phyloP scores from a whole-genome alignment of 2,329 filamentous ascomycete genomes.

The Endothia cerciana region DNA sequence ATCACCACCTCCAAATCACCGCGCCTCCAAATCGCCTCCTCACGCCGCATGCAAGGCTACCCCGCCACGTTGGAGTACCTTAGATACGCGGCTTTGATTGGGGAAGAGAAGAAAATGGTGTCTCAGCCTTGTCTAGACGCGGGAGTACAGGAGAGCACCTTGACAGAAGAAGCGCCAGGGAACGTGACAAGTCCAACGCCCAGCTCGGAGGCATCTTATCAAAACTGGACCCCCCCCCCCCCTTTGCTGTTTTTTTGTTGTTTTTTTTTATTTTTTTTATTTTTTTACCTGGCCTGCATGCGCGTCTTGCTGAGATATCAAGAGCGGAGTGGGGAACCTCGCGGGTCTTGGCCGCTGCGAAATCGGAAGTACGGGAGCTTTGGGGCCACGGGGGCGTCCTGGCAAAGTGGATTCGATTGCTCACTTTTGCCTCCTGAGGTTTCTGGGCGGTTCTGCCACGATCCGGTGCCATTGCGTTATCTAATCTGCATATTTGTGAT shows the following conservation, averaged over 20 bases:
- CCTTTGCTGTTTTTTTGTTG: too few species aligned
- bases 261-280: not conserved
- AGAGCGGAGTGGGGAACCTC: not conserved
- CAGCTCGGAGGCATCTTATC: not conserved
- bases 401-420: slow-evolving; percentile 6
- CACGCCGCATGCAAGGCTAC: slow-evolving; percentile 4
- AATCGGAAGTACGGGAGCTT: not conserved
- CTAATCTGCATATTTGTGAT: not conserved
- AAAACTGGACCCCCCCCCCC: not conserved
- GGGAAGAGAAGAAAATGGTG: not conserved
- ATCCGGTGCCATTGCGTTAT: slow-evolving; percentile 2
- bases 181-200: not conserved
- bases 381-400: not conserved
- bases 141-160: not conserved
- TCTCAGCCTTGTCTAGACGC: slow-evolving; percentile 1
- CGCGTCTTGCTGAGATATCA: not conserved
- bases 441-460: not conserved
- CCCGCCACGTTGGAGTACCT: not conserved
- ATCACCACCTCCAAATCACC: not conserved
- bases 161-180: too few species aligned
- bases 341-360: not conserved
- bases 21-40: not conserved
- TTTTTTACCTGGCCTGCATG: not conserved
- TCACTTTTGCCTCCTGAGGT: not conserved
- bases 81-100: not conserved